phyloP scores from a whole-genome alignment of 73 alveolate genomes.

The Paramecium sexaurelia region DNA sequence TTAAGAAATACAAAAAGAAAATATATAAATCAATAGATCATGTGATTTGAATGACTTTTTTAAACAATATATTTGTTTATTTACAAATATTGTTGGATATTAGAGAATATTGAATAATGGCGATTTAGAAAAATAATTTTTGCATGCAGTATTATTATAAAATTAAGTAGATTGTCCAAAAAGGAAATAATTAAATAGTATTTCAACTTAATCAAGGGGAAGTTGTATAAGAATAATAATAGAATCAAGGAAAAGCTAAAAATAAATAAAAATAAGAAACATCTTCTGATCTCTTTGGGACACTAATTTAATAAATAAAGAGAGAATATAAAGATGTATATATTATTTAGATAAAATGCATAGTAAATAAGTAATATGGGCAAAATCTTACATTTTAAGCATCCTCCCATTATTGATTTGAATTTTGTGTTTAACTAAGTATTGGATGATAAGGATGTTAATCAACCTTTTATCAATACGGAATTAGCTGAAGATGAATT shows the following conservation, averaged over 20 bases:
- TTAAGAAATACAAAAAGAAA: not conserved
- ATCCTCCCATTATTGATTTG: not conserved
- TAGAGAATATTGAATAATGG: not conserved
- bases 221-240: not conserved
- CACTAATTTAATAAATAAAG: not conserved
- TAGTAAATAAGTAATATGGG: not conserved
- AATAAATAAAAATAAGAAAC: not conserved
- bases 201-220: not conserved
- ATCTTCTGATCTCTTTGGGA: not conserved
- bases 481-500: not conserved
- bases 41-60: constrained; percentile 50
- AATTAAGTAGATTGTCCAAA: not conserved
- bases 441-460: not conserved
- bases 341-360: not conserved
- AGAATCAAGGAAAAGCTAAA: not conserved
- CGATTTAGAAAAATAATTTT: not conserved
- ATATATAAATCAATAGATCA: not conserved
- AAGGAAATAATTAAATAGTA: not conserved
- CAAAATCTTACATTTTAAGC: not conserved
- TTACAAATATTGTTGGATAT: not conserved
- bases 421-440: not conserved
- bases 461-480: not conserved
- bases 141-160: not conserved
- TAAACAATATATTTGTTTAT: not conserved
- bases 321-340: constrained; percentile 7